A percentile compares a stretch with the other conserved stretches of the same genome.
Evolutionary conservation across 495 filamentous ascomycete species (phyloP).

Genomic region (Xylaria sp.): DNA sequence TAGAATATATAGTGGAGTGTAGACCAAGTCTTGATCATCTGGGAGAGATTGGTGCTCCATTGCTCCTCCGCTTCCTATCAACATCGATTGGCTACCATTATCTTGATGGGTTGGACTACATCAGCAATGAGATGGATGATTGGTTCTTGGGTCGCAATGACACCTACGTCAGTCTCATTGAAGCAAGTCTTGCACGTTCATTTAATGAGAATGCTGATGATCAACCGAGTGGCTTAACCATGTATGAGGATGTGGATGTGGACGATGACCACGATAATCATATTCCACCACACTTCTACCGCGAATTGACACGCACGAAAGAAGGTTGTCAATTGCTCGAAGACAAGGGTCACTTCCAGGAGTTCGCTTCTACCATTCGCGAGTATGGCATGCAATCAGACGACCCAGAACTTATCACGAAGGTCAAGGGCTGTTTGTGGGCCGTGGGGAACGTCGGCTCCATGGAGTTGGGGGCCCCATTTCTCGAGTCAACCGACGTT

Average conservation of each 20-base stretch:
- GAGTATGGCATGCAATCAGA: constrained; percentile 83
- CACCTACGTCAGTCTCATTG: constrained; percentile 90
- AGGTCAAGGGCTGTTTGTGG: constrained; percentile 97
- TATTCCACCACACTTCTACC: constrained; percentile 96
- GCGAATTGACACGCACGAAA: constrained; percentile 88
- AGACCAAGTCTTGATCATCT: constrained; percentile 95
- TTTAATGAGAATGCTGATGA: constrained; percentile 73
- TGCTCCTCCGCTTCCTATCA: constrained; percentile 90
- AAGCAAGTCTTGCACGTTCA: constrained; percentile 90
- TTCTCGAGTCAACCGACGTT: constrained; percentile 86
- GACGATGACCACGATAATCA: constrained; percentile 60
- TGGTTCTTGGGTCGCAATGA: constrained; percentile 98
- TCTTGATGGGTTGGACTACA: constrained; percentile 94
- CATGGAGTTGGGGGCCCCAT: constrained; percentile 95
- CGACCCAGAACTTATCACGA: constrained; percentile 85
- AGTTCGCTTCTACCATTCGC: constrained; percentile 86
- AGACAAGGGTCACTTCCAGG: constrained; percentile 93
- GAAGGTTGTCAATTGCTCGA: constrained; percentile 90
- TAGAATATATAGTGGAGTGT: constrained; percentile 96
- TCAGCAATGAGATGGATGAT: constrained; percentile 98
- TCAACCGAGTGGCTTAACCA: constrained; percentile 56
- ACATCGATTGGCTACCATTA: constrained; percentile 98
- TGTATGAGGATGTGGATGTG: constrained; percentile 58
- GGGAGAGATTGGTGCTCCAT: constrained; percentile 93
- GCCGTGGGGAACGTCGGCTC: constrained; percentile 97